phyloP scores from a whole-genome alignment of 192 early-diverging fungal genomes.

The Coemansia umbellata region DNA sequence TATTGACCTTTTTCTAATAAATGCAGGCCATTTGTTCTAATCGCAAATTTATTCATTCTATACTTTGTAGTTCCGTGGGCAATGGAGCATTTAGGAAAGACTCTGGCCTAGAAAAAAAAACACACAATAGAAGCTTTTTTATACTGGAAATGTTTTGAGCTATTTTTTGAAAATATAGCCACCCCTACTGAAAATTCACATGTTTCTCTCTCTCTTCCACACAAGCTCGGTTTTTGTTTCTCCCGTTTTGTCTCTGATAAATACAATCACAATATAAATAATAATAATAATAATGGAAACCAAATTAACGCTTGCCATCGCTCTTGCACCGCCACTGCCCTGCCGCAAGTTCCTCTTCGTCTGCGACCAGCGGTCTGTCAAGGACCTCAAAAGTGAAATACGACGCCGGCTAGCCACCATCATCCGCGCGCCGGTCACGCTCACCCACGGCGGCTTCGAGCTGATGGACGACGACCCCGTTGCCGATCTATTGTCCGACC shows the following conservation, averaged over 20 bases:
- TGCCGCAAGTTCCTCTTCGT: conserved; percentile 28
- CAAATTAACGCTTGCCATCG: conserved; percentile 20
- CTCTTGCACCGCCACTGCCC: conserved; percentile 24
- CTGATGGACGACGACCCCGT: conserved; percentile 45
- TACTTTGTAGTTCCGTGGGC: conserved; percentile 47
- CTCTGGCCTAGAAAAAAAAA: conserved; percentile 19
- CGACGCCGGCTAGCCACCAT: conserved; percentile 20
- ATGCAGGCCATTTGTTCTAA: background rate
- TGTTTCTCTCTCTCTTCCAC: background rate
- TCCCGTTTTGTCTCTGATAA: background rate
- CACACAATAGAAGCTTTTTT: too few species aligned
- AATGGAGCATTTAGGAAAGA: conserved; percentile 45
- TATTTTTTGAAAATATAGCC: too few species aligned
- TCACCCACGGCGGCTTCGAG: conserved; percentile 20
- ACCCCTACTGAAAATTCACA: too few species aligned
- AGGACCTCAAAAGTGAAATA: conserved; percentile 35
- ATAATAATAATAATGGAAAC: background rate
- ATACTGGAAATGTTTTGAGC: too few species aligned
- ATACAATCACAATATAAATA: background rate
- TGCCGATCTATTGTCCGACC: conserved; percentile 10
- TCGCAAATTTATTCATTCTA: background rate
- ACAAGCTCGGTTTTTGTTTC: conserved; percentile 2
- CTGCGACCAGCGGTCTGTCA: conserved; percentile 24
- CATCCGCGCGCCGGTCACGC: conserved; percentile 12
- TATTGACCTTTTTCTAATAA: background rate